Evolutionary conservation across 2,329 filamentous ascomycete species (phyloP).

Genomic region (Sordariomycetes sp.): DNA sequence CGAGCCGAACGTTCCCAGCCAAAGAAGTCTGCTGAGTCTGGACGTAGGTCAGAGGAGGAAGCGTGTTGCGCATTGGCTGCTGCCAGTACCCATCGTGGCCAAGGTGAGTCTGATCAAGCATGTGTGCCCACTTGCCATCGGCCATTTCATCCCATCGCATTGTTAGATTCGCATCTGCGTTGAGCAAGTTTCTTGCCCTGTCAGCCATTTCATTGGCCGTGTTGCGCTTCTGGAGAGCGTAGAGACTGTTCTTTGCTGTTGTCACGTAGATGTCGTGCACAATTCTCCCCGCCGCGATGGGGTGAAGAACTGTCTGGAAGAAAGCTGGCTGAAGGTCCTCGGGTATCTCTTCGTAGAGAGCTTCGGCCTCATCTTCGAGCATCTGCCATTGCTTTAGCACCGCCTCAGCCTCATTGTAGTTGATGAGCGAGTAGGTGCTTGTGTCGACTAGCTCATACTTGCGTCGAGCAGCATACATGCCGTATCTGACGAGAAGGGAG

Average conservation of each 20-base stretch:
- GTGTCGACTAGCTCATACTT: slow-evolving; percentile 20
- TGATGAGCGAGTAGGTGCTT: slow-evolving; percentile 30
- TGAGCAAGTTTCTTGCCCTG: slow-evolving; percentile 41
- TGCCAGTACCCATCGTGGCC: slow-evolving; percentile 51
- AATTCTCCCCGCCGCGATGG: slow-evolving; percentile 43
- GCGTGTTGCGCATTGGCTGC: slow-evolving; percentile 62
- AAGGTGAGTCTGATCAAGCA: slow-evolving; percentile 51
- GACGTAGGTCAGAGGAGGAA: slow-evolving; percentile 35
- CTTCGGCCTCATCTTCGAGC: slow-evolving; percentile 35
- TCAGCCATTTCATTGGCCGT: slow-evolving; percentile 44
- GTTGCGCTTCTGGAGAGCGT: slow-evolving; percentile 43
- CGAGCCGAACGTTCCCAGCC: slow-evolving; percentile 53
- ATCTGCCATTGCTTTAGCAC: slow-evolving; percentile 25
- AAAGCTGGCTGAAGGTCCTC: slow-evolving; percentile 46
- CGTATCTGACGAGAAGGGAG: slow-evolving; percentile 37
- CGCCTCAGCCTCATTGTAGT: slow-evolving; percentile 55
- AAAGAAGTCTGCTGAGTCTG: slow-evolving; percentile 14
- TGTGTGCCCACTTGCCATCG: slow-evolving; percentile 53
- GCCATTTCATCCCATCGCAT: slow-evolving; percentile 47
- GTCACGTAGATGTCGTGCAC: slow-evolving; percentile 44
- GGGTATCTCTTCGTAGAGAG: slow-evolving; percentile 44
- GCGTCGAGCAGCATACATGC: slow-evolving; percentile 21
- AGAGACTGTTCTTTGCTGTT: slow-evolving; percentile 40
- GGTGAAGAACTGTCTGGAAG: slow-evolving; percentile 46
- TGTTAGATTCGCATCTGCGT: slow-evolving; percentile 48